Percentiles rank a stretch among this genome's conserved stretches.
These are phyloP conservation scores for Notholithocarpus densiflorus DNA, from an alignment of 306 rosid genomes.

Conservation along the genomic window DNA sequence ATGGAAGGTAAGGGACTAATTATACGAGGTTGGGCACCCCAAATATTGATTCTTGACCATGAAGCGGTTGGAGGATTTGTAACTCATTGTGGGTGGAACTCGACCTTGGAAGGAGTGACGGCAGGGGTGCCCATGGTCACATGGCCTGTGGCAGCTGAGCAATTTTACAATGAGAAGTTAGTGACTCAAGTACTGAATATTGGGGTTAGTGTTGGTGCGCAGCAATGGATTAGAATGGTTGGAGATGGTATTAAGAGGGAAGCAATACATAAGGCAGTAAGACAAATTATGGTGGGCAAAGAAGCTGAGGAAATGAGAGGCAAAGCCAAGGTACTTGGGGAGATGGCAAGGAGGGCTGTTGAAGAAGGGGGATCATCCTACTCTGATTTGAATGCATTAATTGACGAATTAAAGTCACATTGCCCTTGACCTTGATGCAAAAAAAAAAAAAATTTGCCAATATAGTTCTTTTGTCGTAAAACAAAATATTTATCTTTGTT, in stretches of 20 bases:
- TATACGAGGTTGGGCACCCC: constrained; percentile 45
- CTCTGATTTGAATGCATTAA: neutral
- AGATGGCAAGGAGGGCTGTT: constrained; percentile 21
- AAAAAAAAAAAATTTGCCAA: neutral
- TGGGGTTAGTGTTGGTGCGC: constrained; percentile 33
- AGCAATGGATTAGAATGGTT: constrained; percentile 13
- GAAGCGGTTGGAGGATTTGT: constrained; percentile 36
- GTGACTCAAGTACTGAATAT: constrained; percentile 24
- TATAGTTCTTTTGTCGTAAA: too few species aligned
- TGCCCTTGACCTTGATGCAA: neutral
- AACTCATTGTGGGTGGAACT: constrained; percentile 57
- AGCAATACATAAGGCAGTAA: constrained; percentile 30
- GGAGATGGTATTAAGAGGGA: constrained; percentile 29
- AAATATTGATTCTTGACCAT: constrained; percentile 40
- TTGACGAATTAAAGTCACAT: neutral
- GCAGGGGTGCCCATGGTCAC: constrained; percentile 44
- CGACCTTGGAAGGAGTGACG: constrained; percentile 34
- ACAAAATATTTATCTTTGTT: too few species aligned
- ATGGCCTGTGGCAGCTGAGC: constrained; percentile 40
- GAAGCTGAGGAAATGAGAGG: constrained; percentile 35
- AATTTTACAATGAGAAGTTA: constrained; percentile 43
- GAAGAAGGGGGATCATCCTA: constrained; percentile 2
- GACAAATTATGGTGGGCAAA: constrained; percentile 35
- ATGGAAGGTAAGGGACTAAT: constrained; percentile 30
- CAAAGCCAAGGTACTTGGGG: constrained; percentile 17